Evolutionary conservation across 2,329 filamentous ascomycete species (phyloP).

Genomic region (Magnaporthiopsis incrustans): DNA sequence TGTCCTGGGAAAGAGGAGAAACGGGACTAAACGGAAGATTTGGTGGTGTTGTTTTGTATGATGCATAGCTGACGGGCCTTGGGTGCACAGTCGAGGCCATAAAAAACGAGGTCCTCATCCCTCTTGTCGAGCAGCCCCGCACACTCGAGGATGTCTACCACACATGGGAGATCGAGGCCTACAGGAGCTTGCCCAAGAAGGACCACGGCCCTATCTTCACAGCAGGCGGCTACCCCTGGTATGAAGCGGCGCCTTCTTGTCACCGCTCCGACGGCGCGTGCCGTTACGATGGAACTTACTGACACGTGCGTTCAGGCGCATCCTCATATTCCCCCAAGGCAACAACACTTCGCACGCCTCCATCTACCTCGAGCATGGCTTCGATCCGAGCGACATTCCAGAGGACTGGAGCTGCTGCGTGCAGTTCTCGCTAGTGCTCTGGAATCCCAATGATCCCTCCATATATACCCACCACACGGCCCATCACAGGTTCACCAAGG

Average conservation of each 20-base stretch:
- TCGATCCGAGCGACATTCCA: slow-evolving; percentile 64
- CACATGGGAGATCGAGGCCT: slow-evolving; percentile 85
- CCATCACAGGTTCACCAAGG: slow-evolving; percentile 92
- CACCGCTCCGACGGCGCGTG: neutral
- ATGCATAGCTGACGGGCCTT: slow-evolving; percentile 12
- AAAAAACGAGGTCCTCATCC: slow-evolving; percentile 68
- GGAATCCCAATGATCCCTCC: slow-evolving; percentile 88
- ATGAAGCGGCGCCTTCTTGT: slow-evolving; percentile 22
- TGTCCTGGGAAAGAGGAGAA: neutral
- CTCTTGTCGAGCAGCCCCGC: slow-evolving; percentile 67
- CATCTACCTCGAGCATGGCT: slow-evolving; percentile 94
- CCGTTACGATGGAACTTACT: slow-evolving; percentile 11
- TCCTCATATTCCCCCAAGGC: slow-evolving; percentile 90
- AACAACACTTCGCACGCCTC: slow-evolving; percentile 93
- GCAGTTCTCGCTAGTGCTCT: slow-evolving; percentile 88
- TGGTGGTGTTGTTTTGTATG: neutral
- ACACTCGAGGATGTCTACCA: slow-evolving; percentile 65
- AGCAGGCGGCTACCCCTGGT: slow-evolving; percentile 84
- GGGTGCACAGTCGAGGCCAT: slow-evolving; percentile 65
- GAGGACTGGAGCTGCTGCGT: slow-evolving; percentile 96
- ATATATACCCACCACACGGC: slow-evolving; percentile 74
- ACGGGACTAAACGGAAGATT: neutral
- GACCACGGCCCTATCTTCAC: slow-evolving; percentile 85
- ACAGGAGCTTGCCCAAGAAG: slow-evolving; percentile 67
- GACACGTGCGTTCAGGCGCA: slow-evolving; percentile 52